These are phyloP conservation scores for Quaeritorhiza haematococci DNA, from an alignment of 371 early-diverging fungal species.

Conservation along the genomic window DNA sequence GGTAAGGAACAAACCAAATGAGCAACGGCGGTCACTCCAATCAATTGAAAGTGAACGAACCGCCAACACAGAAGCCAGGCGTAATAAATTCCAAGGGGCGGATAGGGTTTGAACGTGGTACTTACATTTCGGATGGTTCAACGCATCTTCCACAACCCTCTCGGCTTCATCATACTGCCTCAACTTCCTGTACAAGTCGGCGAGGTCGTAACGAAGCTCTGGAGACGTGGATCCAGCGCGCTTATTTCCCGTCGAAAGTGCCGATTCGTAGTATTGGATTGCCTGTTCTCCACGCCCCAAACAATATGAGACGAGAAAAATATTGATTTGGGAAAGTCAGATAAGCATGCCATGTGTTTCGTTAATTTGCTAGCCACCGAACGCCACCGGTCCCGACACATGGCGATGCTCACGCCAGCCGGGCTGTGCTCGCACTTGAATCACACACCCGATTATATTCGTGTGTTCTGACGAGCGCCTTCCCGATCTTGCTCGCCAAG, in stretches of 20 bases:
- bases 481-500: slow-evolving; percentile 37
- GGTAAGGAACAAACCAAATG: too few species aligned
- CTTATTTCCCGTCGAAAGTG: slow-evolving; percentile 24
- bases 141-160: slow-evolving; percentile 21
- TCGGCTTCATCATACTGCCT: slow-evolving; percentile 35
- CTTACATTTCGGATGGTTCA: slow-evolving; percentile 23
- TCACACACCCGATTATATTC: slow-evolving; percentile 26
- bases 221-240: slow-evolving; percentile 15
- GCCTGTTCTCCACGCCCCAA: too few species aligned
- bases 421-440: too few species aligned
- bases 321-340: background rate
- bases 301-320: background rate
- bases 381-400: too few species aligned
- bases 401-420: too few species aligned
- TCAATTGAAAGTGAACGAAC: too few species aligned
- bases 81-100: too few species aligned
- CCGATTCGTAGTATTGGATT: slow-evolving; percentile 38
- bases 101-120: too few species aligned
- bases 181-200: slow-evolving; percentile 34
- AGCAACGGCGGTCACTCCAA: too few species aligned
- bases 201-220: slow-evolving; percentile 31
- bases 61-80: too few species aligned
- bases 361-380: too few species aligned
- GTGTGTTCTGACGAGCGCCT: slow-evolving; percentile 40
- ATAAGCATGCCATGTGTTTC: too few species aligned